Base-by-base conservation (phyloP, 352 stramenopile species). In the Phytophthora macrochlamydospora region DNA sequence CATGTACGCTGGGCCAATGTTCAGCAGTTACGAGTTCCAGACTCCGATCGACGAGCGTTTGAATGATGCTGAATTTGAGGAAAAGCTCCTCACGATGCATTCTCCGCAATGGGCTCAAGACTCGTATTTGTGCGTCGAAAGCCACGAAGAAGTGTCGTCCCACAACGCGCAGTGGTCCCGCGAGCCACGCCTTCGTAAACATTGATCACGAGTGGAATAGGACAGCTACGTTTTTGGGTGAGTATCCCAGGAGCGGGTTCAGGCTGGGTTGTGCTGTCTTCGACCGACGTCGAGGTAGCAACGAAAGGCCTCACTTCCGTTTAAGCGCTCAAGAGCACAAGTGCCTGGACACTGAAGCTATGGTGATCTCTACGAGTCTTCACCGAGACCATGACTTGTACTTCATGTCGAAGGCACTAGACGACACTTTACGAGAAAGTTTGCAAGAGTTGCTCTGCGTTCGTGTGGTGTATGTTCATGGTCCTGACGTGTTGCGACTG, bases 11-110 rank as follows among this genome's bases (percentile, higher is more conserved):
- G 50, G 50, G 9, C 59, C 60, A 4, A 28, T 74, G 18, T 63
- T 62, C 37, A 68, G 42, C 44, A 67, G 61, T 37, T 67, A 61
- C 33, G 59, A 67, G 37, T 61, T 67, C 12, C n/a, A 51, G 44
- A 60, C 51, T 6, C 50, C 43, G 7, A 43, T 66, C 18, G 44
- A 60, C 33, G n/a, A 67, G 8, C 59, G 59, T 37, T 35, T 60
- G 51, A 62, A 46, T 7, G 51, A 67, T 30, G 4, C 59, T 11
- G 59, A 61, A 14, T 67, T 67, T 40, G 2, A 55, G 14, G 51
- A 43, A 48, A 60, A 51, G 18, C 42, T 65, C 9, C 50, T 32
- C 8, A 30, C 18, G 50, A 48, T 54, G 14, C 5, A 35, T 40
- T n/a, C 59, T 65, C 49, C 59, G 31, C 18, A 43, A 24, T 65